Base-by-base conservation (phyloP, 305 asterid genomes). In the Stenogyne calaminthoides region DNA sequence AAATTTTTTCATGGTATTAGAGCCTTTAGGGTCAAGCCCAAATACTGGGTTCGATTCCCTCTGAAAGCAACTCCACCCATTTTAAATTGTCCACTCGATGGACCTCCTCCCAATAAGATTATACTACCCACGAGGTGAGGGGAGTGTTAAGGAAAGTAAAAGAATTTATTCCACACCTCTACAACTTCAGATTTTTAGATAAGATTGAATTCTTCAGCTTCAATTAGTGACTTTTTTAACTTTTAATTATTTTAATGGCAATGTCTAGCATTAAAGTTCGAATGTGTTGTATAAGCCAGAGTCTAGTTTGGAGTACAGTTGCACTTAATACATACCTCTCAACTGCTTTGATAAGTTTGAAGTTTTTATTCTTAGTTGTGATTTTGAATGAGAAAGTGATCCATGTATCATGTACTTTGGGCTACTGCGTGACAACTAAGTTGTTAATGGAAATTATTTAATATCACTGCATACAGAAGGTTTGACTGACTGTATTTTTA, bases 281-380 rank as follows among this genome's bases (percentile, higher is more conserved):
- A 57, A 34, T 60, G 29, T 47, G 25, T 58, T 47, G 25, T 57
- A 9, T 59, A 46, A 62, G 56, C 46, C 69, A 22, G 74, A 34
- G 72, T 54, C 58, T 64, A n/a, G 60, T 22, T 66, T 57, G 51
- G 73, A 57, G 67, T 56, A 56, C 29, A 27, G 51, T 66, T 59
- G 54, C 15, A 49, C 22, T 16, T 67, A 20, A 44, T 65, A 15
- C 34, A 70, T 57, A 25, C 44, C 29, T 56, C 40, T 22, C 56
- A 11, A 14, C 66, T 5, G 56, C 56, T 55, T 11, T 70, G 61
- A 47, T 67, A 37, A 49, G 46, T 49, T 25, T 16, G 16, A 15
- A 47, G 46, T 49, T 67, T 49, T 19, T 56, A 22, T 49, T 55
- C 12, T 27, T 44, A 52, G 64, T 40, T 70, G 19, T 70, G 61